Evolutionary conservation across 2,329 filamentous ascomycete genomes (phyloP), one percentile per base, ranked within the genome.

Genomic region (Trichoderma afroharzianum): DNA sequence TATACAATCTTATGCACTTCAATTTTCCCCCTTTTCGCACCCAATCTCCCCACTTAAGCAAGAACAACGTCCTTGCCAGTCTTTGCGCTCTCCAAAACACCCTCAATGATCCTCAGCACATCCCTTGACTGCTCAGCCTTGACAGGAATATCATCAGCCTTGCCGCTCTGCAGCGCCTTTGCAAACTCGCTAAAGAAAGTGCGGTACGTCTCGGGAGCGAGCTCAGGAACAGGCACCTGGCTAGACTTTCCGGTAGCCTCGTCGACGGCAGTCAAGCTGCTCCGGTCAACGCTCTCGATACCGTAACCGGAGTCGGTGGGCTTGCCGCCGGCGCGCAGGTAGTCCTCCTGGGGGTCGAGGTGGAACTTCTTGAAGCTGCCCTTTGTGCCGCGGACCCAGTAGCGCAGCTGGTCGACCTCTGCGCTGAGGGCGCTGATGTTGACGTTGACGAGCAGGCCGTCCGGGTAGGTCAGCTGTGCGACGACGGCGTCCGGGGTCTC

Each of bases 271-370:
- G 88, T 88, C 73, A 94, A 80, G 72, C 79, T 86, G 74, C 91
- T 90, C 68, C 88, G 87, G 74, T 85, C 84, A 50, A 87, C 84
- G 11, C 85, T 83, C 76, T 95, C 93, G 50, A 87, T 79, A 2
- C 91, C 93, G 77, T 93, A 95, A 4, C 83, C 86, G 4, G 84
- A 79, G 70, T 93, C 89, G 0, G 85, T 85, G 7, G 90, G 89
- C 78, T 85, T 86, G 75, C 88, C 80, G 9, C 92, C 92, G 2
- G 82, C 84, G 79, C 88, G 88, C 68, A 95, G 85, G 79, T 94
- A 91, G 70, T 90, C 88, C 82, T 96, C 93, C 80, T 95, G 93
- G 1, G 89, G 83, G 78, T 96, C 93, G 2, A 95, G 84, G 68
- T 86, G 84, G 50, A 83, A 82, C 85, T 95, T 95, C 83, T 88